Conservation (phyloP, 2,329 filamentous ascomycete species). For the Colletotrichum aenigma region DNA sequence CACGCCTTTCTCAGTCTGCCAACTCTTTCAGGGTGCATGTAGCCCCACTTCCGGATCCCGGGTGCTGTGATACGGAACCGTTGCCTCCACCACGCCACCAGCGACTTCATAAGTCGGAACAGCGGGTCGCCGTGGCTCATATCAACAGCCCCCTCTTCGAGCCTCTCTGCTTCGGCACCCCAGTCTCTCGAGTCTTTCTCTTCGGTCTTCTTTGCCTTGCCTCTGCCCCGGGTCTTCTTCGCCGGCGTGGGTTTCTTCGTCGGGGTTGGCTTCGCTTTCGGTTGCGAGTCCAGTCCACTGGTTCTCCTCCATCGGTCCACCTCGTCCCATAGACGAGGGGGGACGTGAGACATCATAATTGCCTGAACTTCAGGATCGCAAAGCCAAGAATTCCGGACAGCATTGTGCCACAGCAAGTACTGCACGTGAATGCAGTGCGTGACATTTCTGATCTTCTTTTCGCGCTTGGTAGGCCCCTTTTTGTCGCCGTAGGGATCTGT, state of each 20-base stretch:
- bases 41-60: constrained; percentile 86
- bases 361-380: constrained; percentile 78
- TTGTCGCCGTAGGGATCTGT: constrained; percentile 68
- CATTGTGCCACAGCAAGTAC: constrained; percentile 87
- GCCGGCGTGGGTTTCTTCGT: constrained; percentile 30
- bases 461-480: constrained; percentile 85
- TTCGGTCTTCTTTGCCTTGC: constrained; percentile 37
- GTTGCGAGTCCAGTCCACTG: constrained; percentile 60
- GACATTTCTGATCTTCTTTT: constrained; percentile 75
- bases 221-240: constrained; percentile 38
- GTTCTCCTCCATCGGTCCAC: constrained; percentile 74
- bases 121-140: constrained; percentile 85
- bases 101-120: constrained; percentile 73
- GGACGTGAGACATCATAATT: constrained; percentile 75
- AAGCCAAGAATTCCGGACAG: constrained; percentile 82
- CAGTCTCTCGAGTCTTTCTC: constrained; percentile 63
- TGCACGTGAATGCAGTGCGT: constrained; percentile 92
- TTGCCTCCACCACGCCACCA: constrained; percentile 90
- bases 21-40: constrained; percentile 77
- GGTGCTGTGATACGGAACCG: constrained; percentile 79
- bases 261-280: constrained; percentile 36
- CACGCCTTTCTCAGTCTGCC: constrained; percentile 77
- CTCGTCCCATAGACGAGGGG: constrained; percentile 71
- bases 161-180: constrained; percentile 69
- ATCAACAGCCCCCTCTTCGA: constrained; percentile 75